phyloP scores from a whole-genome alignment of 768 basidiomycete genomes.

The Mycena latifolia region DNA sequence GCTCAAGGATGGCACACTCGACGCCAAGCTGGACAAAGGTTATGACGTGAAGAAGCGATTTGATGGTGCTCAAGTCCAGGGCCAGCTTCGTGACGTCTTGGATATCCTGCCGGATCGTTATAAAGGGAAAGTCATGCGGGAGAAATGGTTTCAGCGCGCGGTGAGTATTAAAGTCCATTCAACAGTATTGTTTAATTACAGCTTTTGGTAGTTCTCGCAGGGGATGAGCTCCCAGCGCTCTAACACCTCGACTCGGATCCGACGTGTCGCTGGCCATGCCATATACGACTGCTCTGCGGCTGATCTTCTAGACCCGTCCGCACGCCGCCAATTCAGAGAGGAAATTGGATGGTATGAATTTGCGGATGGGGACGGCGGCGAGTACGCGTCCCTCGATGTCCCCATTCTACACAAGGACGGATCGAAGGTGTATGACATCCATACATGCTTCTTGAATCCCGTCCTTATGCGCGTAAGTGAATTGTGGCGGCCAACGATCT shows the following conservation, averaged over 20 bases:
- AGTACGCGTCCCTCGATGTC: background rate
- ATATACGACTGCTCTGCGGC: too few species aligned
- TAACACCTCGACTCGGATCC: background rate
- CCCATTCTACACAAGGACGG: background rate
- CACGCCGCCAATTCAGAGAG: background rate
- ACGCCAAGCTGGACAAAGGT: background rate
- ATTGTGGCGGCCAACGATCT: background rate
- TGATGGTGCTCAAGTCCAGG: background rate
- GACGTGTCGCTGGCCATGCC: background rate
- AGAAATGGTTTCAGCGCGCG: background rate
- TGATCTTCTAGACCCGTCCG: background rate
- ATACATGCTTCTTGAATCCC: slow-evolving; percentile 2
- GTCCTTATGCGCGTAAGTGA: background rate
- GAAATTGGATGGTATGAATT: background rate
- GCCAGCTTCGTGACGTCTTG: background rate
- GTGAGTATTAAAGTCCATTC: background rate
- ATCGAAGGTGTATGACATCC: background rate
- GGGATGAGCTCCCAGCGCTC: slow-evolving; percentile 2
- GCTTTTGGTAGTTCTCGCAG: background rate
- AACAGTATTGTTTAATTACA: background rate
- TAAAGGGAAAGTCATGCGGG: background rate
- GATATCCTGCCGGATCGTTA: background rate
- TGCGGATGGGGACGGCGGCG: background rate
- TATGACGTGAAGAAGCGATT: background rate
- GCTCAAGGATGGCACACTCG: background rate